Percentiles rank a stretch among this genome's conserved stretches.
These are phyloP conservation scores for Fallopia convolvulus DNA, from an alignment of 148 eudicot genomes.

Conservation along the genomic window DNA sequence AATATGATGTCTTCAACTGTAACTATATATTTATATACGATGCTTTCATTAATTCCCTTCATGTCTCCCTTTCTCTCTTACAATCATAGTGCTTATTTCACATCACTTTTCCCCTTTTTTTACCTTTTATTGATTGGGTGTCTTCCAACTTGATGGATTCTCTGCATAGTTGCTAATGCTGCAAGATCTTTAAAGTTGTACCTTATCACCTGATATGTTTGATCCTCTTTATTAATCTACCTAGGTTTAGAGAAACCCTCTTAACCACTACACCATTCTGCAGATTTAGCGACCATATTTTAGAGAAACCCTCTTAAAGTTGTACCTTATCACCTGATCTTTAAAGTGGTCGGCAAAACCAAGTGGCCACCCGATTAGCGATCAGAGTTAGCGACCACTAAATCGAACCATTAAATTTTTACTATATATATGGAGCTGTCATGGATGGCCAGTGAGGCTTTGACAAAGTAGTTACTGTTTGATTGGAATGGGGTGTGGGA, in stretches of 20 bases:
- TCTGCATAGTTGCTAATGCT: not conserved
- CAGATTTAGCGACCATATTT: no score
- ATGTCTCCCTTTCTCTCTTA: not conserved
- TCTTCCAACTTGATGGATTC: constrained; percentile 8
- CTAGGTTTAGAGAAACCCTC: no score
- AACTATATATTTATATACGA: not conserved
- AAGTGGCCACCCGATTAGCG: no score
- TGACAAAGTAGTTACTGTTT: not conserved
- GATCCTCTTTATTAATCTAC: not conserved
- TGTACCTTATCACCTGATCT: no score
- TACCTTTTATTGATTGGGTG: not conserved
- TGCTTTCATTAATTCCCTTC: not conserved
- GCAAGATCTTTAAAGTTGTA: constrained; percentile 11
- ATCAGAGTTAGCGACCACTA: no score
- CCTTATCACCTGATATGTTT: not conserved
- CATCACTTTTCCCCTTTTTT: not conserved
- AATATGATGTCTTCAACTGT: not conserved
- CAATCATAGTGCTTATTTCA: not conserved
- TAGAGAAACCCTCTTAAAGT: no score
- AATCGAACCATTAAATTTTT: no score
- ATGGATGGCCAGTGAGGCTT: not conserved
- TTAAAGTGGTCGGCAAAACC: no score
- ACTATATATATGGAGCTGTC: not conserved
- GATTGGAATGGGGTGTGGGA: not conserved
- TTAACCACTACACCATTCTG: no score